These are phyloP conservation scores for Lactarius trivialis DNA, from an alignment of 768 basidiomycete genomes.

Conservation along the genomic window DNA sequence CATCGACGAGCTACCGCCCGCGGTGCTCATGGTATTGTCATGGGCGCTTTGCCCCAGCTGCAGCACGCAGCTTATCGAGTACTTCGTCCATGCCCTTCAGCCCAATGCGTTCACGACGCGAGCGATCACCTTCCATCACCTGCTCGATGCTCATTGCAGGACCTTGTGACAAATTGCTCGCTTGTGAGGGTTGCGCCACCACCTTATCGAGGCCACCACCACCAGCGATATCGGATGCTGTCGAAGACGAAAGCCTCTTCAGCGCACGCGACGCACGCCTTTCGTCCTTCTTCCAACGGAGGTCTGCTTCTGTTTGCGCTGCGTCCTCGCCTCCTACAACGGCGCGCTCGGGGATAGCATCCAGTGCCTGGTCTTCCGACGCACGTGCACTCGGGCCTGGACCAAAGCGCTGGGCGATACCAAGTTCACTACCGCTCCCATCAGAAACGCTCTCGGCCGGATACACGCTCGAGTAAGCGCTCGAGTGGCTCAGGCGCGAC, in stretches of 20 bases:
- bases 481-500: conserved; percentile 16
- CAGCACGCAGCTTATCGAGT: conserved; percentile 19
- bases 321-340: conserved; percentile 4
- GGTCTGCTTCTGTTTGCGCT: conserved; percentile 3
- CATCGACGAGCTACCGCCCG: conserved; percentile 2
- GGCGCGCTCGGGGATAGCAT: conserved; percentile 18
- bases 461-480: conserved; percentile 21
- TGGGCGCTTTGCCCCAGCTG: conserved; percentile 4
- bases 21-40: conserved; percentile 5
- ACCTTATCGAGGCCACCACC: conserved; percentile 7
- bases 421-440: conserved; percentile 12
- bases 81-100: conserved; percentile 23
- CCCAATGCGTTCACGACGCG: conserved; percentile 17
- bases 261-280: conserved; percentile 21
- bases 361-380: conserved; percentile 17
- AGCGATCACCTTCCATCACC: conserved; percentile 19
- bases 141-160: conserved; percentile 21
- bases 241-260: conserved; percentile 17
- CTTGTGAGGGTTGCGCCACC: background rate
- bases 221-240: background rate
- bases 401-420: conserved; percentile 12
- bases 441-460: conserved; percentile 20
- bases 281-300: conserved; percentile 19
- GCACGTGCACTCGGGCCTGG: conserved; percentile 17
- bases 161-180: conserved; percentile 2